Conservation (phyloP, 1,284 basidiomycete genomes). For the Microbotryum violaceum region DNA sequence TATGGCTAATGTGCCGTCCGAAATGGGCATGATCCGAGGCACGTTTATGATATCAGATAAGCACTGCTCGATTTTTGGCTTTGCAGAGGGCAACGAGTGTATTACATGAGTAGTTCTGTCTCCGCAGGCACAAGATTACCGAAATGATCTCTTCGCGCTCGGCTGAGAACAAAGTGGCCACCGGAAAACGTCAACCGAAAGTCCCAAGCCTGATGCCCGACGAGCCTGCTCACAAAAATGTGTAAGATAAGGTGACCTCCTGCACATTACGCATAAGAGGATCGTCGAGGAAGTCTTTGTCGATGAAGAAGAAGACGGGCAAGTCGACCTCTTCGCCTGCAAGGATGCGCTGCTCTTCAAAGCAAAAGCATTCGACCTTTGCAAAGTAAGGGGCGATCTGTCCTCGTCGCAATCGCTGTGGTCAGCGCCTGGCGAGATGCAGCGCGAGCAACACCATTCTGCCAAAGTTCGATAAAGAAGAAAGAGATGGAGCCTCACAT, state of each 20-base stretch:
- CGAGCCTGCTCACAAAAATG: constrained; percentile 60
- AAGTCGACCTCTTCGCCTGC: constrained; percentile 97
- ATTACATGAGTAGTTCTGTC: constrained; percentile 17
- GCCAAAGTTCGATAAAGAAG: not conserved
- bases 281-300: constrained; percentile 81
- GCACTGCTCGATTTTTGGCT: too few species aligned
- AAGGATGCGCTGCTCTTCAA: constrained; percentile 93
- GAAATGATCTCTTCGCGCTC: constrained; percentile 22
- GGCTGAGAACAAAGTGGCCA: constrained; percentile 9
- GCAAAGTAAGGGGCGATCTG: constrained; percentile 97
- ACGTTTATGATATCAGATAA: too few species aligned
- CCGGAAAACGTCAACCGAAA: not conserved
- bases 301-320: constrained; percentile 97
- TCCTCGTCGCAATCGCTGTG: not conserved
- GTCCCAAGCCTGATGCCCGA: too few species aligned
- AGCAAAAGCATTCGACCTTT: constrained; percentile 99
- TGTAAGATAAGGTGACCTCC: constrained; percentile 90
- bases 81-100: too few species aligned
- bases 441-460: not conserved
- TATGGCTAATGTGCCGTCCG: too few species aligned
- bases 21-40: too few species aligned
- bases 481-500: constrained; percentile 51
- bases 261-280: constrained; percentile 75
- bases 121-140: constrained; percentile 31
- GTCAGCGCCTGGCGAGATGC: not conserved